Percentiles rank a stretch among this genome's conserved stretches.
phyloP scores from a whole-genome alignment of 345 rosid genomes.

The Populus tremula region DNA sequence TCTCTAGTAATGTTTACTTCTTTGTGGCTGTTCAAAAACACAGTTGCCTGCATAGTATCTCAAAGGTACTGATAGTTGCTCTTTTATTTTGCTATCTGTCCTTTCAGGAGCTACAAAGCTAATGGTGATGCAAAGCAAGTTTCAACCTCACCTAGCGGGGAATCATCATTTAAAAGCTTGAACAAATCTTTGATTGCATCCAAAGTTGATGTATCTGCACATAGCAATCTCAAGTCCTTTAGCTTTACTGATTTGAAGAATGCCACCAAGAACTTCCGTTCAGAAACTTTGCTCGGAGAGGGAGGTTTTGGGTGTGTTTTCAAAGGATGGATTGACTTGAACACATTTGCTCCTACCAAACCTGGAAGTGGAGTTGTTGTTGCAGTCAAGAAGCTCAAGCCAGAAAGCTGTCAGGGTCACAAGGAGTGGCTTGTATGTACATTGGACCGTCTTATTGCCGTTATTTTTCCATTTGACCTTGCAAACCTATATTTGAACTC shows the following conservation, averaged over 20 bases:
- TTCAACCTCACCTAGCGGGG: slow-evolving; percentile 9
- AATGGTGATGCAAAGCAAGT: slow-evolving; percentile 19
- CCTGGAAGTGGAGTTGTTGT: slow-evolving; percentile 55
- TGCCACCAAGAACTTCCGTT: slow-evolving; percentile 57
- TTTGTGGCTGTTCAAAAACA: neutral
- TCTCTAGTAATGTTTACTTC: too few relatives aligned
- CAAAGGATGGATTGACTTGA: slow-evolving; percentile 63
- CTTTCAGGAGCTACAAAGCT: slow-evolving; percentile 34
- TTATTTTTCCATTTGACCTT: slow-evolving; percentile 1
- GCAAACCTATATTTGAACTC: slow-evolving; percentile 1
- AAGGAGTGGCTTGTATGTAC: slow-evolving; percentile 74
- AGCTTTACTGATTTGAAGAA: slow-evolving; percentile 50
- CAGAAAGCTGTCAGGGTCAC: slow-evolving; percentile 71
- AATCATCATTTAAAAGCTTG: slow-evolving; percentile 20
- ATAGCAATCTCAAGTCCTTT: slow-evolving; percentile 49
- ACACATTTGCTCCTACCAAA: slow-evolving; percentile 52
- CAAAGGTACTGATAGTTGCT: neutral
- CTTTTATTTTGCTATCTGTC: neutral
- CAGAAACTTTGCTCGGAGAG: slow-evolving; percentile 57
- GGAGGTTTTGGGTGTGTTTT: slow-evolving; percentile 70
- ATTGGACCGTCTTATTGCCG: neutral
- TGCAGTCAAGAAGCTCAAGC: slow-evolving; percentile 60
- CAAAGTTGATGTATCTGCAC: slow-evolving; percentile 22
- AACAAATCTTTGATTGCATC: slow-evolving; percentile 19
- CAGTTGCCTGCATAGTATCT: neutral